Evolutionary conservation across 2,329 filamentous ascomycete species (phyloP), one percentile per base, ranked within the genome.

Genomic region (Cladophialophora yegresii): DNA sequence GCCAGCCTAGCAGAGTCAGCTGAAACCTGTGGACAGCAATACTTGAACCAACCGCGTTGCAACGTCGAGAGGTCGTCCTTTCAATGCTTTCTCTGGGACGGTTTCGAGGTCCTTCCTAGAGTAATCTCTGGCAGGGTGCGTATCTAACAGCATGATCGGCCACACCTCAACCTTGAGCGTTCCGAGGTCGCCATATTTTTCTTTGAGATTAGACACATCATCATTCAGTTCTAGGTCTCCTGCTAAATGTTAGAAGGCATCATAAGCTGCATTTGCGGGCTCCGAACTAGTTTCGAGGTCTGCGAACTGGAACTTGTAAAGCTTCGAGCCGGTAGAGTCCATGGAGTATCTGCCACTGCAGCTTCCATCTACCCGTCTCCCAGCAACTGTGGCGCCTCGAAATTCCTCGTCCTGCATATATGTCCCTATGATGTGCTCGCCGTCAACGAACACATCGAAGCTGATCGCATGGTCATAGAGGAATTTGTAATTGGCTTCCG

Each of bases 71-170:
- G 68, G 66, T 59, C 55, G 54, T 1, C 69, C 69, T 51, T 73
- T 71, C 30, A 73, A 51, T 2, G 67, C 59, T 49, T 73, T 72
- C 50, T 72, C 70, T 2, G 69, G 67, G n/a, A 72, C 49, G 5
- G 54, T 58, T 13, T 66, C 63, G 1, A 63, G 71, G 4, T 65
- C 62, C 4, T 47, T 20, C 3, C n/a, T 7, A 1, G 55, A 33
- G 40, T 49, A 50, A 20, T 12, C 20, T 16, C 20, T 5, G 45
- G 45, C 6, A 13, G 9, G 13, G 2, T 61, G 43, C 16, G 8
- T 4, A 12, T 51, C 12, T 28, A 32, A 28, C 16, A 49, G 23
- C 23, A 3, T 55, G 50, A 43, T 69, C 62, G 3, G 64, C 43
- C 56, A 62, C 13, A 67, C 16, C 32, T 62, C 53, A n/a, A 67